Base-by-base conservation (phyloP, 2,329 filamentous ascomycete species). In the Hirsutella minnesotensis region DNA sequence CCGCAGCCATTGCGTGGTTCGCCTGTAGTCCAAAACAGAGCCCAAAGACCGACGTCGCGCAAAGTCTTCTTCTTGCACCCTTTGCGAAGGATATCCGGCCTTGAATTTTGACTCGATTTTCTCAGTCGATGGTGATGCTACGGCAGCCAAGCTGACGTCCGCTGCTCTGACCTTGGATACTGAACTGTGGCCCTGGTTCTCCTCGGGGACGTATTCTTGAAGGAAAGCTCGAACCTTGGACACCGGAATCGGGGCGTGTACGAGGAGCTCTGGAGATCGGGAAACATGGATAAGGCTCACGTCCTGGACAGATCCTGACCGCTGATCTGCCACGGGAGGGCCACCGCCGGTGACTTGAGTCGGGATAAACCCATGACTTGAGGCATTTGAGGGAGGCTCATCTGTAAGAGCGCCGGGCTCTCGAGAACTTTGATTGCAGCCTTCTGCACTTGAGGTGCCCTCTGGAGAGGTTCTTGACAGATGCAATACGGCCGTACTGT, bases 1-100 rank as follows among this genome's bases (percentile, higher is more conserved):
- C 19, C 53, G 56, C 9, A 64, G 48, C 63, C 61, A 66, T 21
- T 56, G 48, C 9, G 53, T 48, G 10, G 61, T 61, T 21, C 59
- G 54, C 19, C 51, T 55, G 42, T 60, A 61, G 44, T 63, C 54
- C 15, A 63, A 42, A 1, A 60, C 42, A 10, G 59, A 56, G 22
- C 49, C 48, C 8, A 53, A 47, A 15, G 59, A 56, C 7, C 44
- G 54, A 24, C 49, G 55, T 16, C 54, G 51, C 18, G 38, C 31
- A 31, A 20, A 36, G 7, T 29, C n/a, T 34, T 5, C 31, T 34
- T 2, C 30, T 18, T 4, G 33, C 39, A 34, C 21, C 37, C 21
- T 22, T 27, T 15, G 8, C 12, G 24, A 12, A 27, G 24, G 24
- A 7, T 27, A 7, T 12, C 7, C 24, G 24, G 24, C 7, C 24